A percentile compares a stretch with the other conserved stretches of the same genome.
Conservation (phyloP, 2,329 filamentous ascomycete genomes). For the Calonectria leucothoes region DNA sequence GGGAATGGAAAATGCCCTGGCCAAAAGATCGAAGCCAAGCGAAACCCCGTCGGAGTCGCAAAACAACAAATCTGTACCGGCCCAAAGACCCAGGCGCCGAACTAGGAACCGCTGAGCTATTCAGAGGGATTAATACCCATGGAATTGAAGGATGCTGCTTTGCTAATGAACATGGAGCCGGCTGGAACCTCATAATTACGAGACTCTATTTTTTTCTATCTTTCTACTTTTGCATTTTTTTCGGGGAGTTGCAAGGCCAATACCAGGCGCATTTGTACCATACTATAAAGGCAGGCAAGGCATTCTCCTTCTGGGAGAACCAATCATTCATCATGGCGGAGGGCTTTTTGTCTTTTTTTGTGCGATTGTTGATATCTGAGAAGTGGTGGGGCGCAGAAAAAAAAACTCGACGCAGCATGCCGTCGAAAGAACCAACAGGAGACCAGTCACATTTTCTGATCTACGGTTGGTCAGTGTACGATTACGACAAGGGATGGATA, state of each 20-base stretch:
- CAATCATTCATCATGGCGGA: slow-evolving; percentile 15
- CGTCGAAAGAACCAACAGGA: neutral
- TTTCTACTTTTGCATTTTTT: slow-evolving; percentile 19
- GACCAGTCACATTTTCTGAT: neutral
- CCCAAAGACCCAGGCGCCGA: slow-evolving; percentile 20
- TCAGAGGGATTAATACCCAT: slow-evolving; percentile 2
- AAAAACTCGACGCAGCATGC: neutral
- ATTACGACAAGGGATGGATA: neutral
- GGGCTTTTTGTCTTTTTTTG: slow-evolving; percentile 16
- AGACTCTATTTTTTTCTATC: slow-evolving; percentile 5
- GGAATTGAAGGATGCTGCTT: slow-evolving; percentile 5
- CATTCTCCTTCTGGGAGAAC: slow-evolving; percentile 5
- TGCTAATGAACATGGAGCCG: slow-evolving; percentile 18
- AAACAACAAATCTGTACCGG: slow-evolving; percentile 29
- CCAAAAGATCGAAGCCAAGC: slow-evolving; percentile 30
- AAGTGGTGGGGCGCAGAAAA: neutral
- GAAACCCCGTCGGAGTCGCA: slow-evolving; percentile 2
- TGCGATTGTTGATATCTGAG: slow-evolving; percentile 9
- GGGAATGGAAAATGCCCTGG: slow-evolving; percentile 37
- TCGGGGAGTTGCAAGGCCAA: slow-evolving; percentile 26
- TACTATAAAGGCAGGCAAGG: slow-evolving; percentile 26
- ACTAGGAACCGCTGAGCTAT: slow-evolving; percentile 11
- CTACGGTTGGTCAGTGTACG: neutral
- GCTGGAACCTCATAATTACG: slow-evolving; percentile 19
- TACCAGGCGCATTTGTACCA: slow-evolving; percentile 24